These are phyloP conservation scores for Oryza glaberrima DNA, from an alignment of 176 grass and related monocot genomes.

Conservation along the genomic window DNA sequence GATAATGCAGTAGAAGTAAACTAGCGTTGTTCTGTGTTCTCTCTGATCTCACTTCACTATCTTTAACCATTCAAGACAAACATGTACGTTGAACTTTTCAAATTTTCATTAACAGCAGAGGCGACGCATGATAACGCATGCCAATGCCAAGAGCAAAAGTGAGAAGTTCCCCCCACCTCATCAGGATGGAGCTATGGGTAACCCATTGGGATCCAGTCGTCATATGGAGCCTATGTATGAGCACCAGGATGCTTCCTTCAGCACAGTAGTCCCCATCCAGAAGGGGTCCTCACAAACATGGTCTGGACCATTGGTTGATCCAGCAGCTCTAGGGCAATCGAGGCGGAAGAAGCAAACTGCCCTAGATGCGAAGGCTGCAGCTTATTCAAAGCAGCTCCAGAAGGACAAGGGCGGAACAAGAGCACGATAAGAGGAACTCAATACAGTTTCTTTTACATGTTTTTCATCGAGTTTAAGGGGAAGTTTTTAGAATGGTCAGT, in stretches of 20 bases:
- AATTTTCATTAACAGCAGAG: constrained; percentile 40
- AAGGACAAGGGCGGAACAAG: constrained; percentile 36
- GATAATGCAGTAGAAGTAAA: neutral
- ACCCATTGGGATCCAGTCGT: constrained; percentile 49
- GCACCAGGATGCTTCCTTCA: constrained; percentile 56
- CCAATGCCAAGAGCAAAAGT: constrained; percentile 57
- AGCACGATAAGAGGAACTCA: constrained; percentile 18
- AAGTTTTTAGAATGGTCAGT: neutral
- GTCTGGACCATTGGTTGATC: constrained; percentile 49
- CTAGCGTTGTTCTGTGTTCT: neutral
- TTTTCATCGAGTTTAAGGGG: neutral
- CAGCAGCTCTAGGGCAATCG: constrained; percentile 31
- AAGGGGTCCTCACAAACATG: constrained; percentile 51
- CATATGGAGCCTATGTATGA: constrained; percentile 49
- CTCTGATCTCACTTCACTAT: neutral
- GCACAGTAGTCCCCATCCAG: constrained; percentile 47
- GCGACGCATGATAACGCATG: constrained; percentile 43
- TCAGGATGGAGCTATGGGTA: constrained; percentile 59
- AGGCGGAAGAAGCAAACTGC: constrained; percentile 51
- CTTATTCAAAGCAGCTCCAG: constrained; percentile 57
- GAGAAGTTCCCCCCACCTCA: constrained; percentile 61
- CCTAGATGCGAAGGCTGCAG: constrained; percentile 41
- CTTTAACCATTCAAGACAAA: neutral
- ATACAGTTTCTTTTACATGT: neutral
- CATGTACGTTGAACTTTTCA: neutral